These are phyloP conservation scores for Camellia sinensis DNA, from an alignment of 148 eudicot genomes.

Conservation along the genomic window DNA sequence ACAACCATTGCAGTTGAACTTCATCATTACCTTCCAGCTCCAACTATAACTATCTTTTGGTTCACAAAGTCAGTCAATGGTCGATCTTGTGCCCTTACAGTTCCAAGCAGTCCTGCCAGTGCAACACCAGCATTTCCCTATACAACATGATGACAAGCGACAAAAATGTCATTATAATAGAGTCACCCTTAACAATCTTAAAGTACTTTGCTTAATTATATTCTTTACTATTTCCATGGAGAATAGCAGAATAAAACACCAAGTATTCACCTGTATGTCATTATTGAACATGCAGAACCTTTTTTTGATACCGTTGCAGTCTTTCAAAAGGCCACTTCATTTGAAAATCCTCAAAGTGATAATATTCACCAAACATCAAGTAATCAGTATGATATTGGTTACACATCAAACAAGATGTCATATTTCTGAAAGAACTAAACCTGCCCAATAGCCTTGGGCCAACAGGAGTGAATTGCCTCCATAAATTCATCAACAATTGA, in stretches of 20 bases:
- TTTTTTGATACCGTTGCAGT: conserved; percentile 71
- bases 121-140: conserved; percentile 99
- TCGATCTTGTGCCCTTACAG: conserved; percentile 92
- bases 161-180: not conserved
- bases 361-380: conserved; percentile 16
- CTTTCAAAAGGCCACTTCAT: conserved; percentile 99
- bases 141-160: conserved; percentile 2
- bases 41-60: conserved; percentile 90
- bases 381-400: conserved; percentile 13
- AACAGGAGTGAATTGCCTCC: conserved; percentile 93
- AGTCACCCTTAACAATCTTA: not conserved
- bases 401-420: conserved; percentile 12
- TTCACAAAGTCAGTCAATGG: conserved; percentile 83
- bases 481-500: conserved; percentile 85
- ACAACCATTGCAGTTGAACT: not conserved
- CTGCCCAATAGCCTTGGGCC: conserved; percentile 99
- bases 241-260: conserved; percentile 8
- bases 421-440: conserved; percentile 36
- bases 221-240: not conserved
- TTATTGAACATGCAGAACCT: conserved; percentile 98
- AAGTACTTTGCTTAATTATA: not conserved
- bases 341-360: conserved; percentile 98
- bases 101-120: conserved; percentile 90
- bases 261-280: conserved; percentile 76
- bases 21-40: conserved; percentile 88